These are phyloP conservation scores for Agrocybe praecox DNA, from an alignment of 768 basidiomycete genomes.

Conservation along the genomic window DNA sequence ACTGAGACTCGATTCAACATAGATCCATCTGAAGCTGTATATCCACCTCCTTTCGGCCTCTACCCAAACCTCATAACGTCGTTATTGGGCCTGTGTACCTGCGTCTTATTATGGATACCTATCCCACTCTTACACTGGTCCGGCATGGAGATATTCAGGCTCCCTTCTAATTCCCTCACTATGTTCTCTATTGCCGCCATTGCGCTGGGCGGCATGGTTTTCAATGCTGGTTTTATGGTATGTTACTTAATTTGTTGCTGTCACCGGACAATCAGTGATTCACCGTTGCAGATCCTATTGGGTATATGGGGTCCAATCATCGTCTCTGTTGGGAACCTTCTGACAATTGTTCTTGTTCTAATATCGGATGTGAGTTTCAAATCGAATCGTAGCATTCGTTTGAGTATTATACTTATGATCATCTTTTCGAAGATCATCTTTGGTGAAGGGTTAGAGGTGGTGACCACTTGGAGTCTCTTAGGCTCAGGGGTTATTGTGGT, in stretches of 20 bases:
- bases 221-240: conserved; percentile 89
- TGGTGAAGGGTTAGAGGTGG: conserved; percentile 57
- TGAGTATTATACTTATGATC: background rate
- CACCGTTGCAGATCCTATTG: conserved; percentile 61
- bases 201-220: conserved; percentile 69
- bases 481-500: conserved; percentile 81
- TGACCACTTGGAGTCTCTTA: conserved; percentile 72
- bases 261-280: background rate
- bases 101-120: conserved; percentile 77
- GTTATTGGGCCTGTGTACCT: conserved; percentile 76
- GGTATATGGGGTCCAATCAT: conserved; percentile 89
- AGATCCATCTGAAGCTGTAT: conserved; percentile 34
- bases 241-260: conserved; percentile 14
- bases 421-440: conserved; percentile 45
- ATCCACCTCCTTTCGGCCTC: conserved; percentile 79
- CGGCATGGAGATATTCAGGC: conserved; percentile 65
- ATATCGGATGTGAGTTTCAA: conserved; percentile 61
- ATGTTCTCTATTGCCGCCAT: conserved; percentile 66
- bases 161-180: conserved; percentile 54
- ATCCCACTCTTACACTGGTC: conserved; percentile 72
- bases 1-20: conserved; percentile 11
- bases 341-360: conserved; percentile 91
- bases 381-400: background rate
- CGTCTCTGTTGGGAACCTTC: conserved; percentile 86
- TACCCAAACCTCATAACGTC: conserved; percentile 84